phyloP scores from a whole-genome alignment of 1,284 basidiomycete genomes.

The Malassezia yamatoensis region DNA sequence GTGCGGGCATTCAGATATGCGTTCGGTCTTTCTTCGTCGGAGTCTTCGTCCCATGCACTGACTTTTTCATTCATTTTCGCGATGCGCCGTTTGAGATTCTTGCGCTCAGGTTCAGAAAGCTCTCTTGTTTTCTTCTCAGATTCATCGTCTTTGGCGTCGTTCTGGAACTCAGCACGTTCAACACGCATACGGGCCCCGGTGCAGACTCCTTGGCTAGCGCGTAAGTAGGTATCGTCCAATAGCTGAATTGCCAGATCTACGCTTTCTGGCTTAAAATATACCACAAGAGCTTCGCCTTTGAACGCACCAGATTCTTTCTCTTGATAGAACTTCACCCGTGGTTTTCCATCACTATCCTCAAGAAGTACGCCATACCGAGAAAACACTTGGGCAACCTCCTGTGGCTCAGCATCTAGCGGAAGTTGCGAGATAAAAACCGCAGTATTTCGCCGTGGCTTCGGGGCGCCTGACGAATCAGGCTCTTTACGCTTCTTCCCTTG shows the following conservation, averaged over 20 bases:
- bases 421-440: slow-evolving; percentile 82
- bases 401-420: slow-evolving; percentile 63
- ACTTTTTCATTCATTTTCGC: slow-evolving; percentile 26
- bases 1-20: slow-evolving; percentile 8
- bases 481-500: slow-evolving; percentile 16
- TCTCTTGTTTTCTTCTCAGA: background rate
- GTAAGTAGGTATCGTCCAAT: slow-evolving; percentile 81
- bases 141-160: background rate
- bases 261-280: slow-evolving; percentile 94
- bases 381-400: slow-evolving; percentile 72
- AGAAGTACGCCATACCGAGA: slow-evolving; percentile 82
- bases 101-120: slow-evolving; percentile 15
- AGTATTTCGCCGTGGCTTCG: slow-evolving; percentile 51
- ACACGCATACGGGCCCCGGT: slow-evolving; percentile 63
- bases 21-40: slow-evolving; percentile 13
- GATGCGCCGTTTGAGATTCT: slow-evolving; percentile 14
- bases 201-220: slow-evolving; percentile 60
- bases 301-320: slow-evolving; percentile 64
- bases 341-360: slow-evolving; percentile 74
- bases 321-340: slow-evolving; percentile 86
- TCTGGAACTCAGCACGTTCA: slow-evolving; percentile 65
- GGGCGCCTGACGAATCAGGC: slow-evolving; percentile 1
- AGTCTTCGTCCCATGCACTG: slow-evolving; percentile 39
- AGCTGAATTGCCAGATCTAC: slow-evolving; percentile 74
- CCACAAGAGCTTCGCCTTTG: slow-evolving; percentile 87